Evolutionary conservation across 352 stramenopile genomes (phyloP).

Genomic region (Aphanomyces euteiches): DNA sequence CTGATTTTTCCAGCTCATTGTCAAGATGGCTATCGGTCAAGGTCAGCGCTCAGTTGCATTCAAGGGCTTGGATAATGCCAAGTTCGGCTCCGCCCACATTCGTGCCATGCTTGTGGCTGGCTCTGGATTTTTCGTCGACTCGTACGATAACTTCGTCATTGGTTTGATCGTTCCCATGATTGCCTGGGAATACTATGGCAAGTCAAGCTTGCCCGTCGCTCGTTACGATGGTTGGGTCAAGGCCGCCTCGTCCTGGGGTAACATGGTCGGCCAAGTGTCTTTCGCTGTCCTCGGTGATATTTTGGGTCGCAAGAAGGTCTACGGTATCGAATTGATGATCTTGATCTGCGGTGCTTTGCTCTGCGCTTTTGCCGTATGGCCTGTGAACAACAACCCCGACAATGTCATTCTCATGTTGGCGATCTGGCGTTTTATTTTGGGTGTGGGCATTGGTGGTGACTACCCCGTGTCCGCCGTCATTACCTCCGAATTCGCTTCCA

Average conservation of each 20-base stretch:
- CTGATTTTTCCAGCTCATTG: not conserved
- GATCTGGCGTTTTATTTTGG: constrained; percentile 56
- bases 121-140: constrained; percentile 54
- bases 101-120: constrained; percentile 46
- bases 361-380: constrained; percentile 40
- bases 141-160: constrained; percentile 59
- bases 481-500: too few species aligned
- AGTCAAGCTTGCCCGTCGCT: constrained; percentile 36
- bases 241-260: constrained; percentile 40
- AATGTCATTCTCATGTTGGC: constrained; percentile 46
- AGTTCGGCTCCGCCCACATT: constrained; percentile 49
- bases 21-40: not conserved
- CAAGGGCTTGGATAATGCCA: constrained; percentile 40
- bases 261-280: constrained; percentile 48
- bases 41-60: not conserved
- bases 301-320: constrained; percentile 48
- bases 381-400: constrained; percentile 42
- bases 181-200: constrained; percentile 50
- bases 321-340: constrained; percentile 48
- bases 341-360: constrained; percentile 41
- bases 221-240: constrained; percentile 45
- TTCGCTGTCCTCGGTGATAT: constrained; percentile 49
- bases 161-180: constrained; percentile 45
- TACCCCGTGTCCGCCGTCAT: constrained; percentile 40
- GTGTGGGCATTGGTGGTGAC: constrained; percentile 51